Conservation (phyloP, 2,329 filamentous ascomycete genomes). For the Rosellinia necatrix region DNA sequence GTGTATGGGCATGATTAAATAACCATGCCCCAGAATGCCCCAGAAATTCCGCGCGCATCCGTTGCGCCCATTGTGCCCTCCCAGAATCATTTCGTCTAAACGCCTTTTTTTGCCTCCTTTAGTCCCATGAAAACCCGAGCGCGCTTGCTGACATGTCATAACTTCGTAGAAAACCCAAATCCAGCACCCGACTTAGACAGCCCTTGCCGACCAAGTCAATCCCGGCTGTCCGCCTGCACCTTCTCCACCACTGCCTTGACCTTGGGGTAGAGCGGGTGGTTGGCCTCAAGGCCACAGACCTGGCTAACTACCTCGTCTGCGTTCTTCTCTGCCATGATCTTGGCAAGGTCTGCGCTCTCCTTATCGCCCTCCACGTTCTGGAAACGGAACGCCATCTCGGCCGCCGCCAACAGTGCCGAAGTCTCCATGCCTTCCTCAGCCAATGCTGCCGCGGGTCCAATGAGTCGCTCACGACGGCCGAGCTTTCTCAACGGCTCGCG, state of each 20-base stretch:
- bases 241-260: slow-evolving; percentile 80
- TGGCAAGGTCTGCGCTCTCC: slow-evolving; percentile 82
- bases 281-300: slow-evolving; percentile 78
- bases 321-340: slow-evolving; percentile 76
- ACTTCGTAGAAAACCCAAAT: slow-evolving; percentile 34
- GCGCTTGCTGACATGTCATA: slow-evolving; percentile 37
- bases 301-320: slow-evolving; percentile 77
- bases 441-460: slow-evolving; percentile 87
- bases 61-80: slow-evolving; percentile 29
- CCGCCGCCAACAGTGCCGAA: slow-evolving; percentile 75
- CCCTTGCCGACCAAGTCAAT: slow-evolving; percentile 42
- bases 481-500: slow-evolving; percentile 94
- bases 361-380: slow-evolving; percentile 92
- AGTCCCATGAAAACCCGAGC: slow-evolving; percentile 26
- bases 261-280: slow-evolving; percentile 76
- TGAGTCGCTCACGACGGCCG: slow-evolving; percentile 91
- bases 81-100: slow-evolving; percentile 35
- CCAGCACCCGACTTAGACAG: slow-evolving; percentile 12
- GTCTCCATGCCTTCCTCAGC: slow-evolving; percentile 78
- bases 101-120: slow-evolving; percentile 34
- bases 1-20: slow-evolving; percentile 8
- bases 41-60: slow-evolving; percentile 20
- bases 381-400: slow-evolving; percentile 94
- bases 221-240: slow-evolving; percentile 71
- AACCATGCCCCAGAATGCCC: slow-evolving; percentile 3